Evolutionary conservation across 2,329 filamentous ascomycete genomes (phyloP), one percentile per base, ranked within the genome.

Genomic region (Aspergillus texensis): DNA sequence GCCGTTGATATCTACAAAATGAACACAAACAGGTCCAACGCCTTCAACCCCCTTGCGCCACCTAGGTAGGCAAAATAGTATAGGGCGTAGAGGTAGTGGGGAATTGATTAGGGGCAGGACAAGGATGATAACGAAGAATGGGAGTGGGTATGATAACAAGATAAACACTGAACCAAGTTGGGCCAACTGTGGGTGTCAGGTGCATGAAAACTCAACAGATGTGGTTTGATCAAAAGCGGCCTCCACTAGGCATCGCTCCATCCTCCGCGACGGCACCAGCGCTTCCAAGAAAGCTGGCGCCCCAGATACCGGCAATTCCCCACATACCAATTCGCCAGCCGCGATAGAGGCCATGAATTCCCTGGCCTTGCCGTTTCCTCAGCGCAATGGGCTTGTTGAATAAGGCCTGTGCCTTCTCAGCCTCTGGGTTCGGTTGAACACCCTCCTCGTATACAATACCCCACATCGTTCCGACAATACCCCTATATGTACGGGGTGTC

Each of bases 401-500:
- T 28, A 75, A 64, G 19, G 71, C 67, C 3, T 74, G 74, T 6
- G 74, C 75, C 32, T 71, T 74, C 54, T 80, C 75, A 12, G 84
- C 78, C 10, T 87, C 82, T 64, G 82, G 83, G 26, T 73, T 74
- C 21, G 78, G 55, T 59, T 74, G 74, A 19, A 75, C 80, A 9
- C 95, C 95, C 77, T 99, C 95, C 71, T 96, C 91, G 41, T 89
- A 85, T 1, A 91, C 85, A 65, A 99, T 95, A 64, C 87, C 87
- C 83, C 93, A 94, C 86, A 97, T 94, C 2, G 94, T 97, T 3
- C 93, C 92, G n/a, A 95, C 77, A 1, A 97, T 84, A n/a, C 95
- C 95, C 39, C 87, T 84, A 76, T 97, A 99, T 4, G 87, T 87
- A 2, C 93, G 94, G 16, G 80, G 80, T 0, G 92, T 84, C 2